Base-by-base conservation (phyloP, 306 rosid species). In the Vigna reflexopilosa region DNA sequence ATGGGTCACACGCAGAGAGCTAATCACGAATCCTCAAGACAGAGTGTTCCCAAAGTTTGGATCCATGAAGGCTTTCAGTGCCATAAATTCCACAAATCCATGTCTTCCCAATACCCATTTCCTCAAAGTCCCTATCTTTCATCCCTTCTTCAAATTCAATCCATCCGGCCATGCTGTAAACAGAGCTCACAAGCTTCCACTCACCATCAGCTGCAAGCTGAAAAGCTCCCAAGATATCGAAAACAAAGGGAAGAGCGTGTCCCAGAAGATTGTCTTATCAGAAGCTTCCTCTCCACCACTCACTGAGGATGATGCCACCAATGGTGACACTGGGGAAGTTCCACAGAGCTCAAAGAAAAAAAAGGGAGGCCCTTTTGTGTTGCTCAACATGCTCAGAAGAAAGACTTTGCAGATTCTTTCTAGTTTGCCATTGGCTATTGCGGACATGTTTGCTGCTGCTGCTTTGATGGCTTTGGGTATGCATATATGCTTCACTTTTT, bases 361-460 rank as follows among this genome's bases (percentile, higher is more conserved):
- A 57, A 85, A 79, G 40, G 83, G 58, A 61, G 82, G 89, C 3
- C 42, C 65, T 69, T 59, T 42, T 86, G 73, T 84, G 76, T n/a
- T 80, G 67, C 76, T 76, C 8, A 95, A 81, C 79, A 82, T 72
- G 77, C 44, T 92, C 20, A 88, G 90, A 4, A 91, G 85, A 67
- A 91, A 73, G 86, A 44, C 85, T 14, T 82, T 95, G 82, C 78
- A 81, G 63, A 67, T 83, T 95, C 82, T 95, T 83, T 87, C 99
- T 82, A 88, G 90, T 87, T 88, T 95, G 80, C 93, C 97, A 45
- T 83, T 95, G 87, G 99, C 98, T 85, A 88, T 95, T 83, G 98
- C 95, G 50, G 98, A 95, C 86, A 95, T 95, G 97, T 95, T 88
- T 63, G 64, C 82, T 15, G 86, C 91, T 81, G 96, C 98, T 69